These are phyloP conservation scores for Trichophyton benhamiae DNA, from an alignment of 2,329 filamentous ascomycete genomes.

Conservation along the genomic window DNA sequence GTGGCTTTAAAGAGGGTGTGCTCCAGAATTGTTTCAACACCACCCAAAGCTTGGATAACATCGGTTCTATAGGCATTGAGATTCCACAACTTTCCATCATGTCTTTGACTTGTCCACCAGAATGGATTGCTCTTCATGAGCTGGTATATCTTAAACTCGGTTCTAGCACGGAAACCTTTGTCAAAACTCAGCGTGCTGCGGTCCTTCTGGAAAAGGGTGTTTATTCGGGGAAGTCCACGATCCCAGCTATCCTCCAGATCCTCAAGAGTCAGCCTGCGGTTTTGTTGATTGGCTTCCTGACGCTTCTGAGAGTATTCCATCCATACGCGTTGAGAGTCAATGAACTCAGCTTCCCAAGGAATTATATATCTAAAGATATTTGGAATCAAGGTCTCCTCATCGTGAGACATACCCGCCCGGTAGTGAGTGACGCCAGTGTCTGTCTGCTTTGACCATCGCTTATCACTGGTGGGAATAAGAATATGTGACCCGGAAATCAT, in stretches of 20 bases:
- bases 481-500: constrained; percentile 99
- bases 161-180: constrained; percentile 89
- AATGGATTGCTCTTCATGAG: constrained; percentile 99
- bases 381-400: constrained; percentile 93
- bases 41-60: constrained; percentile 88
- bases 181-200: constrained; percentile 94
- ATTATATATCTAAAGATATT: constrained; percentile 99
- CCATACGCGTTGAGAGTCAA: constrained; percentile 97
- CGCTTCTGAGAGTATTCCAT: constrained; percentile 98
- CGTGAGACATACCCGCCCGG: constrained; percentile 92
- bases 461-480: constrained; percentile 90
- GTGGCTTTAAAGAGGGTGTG: constrained; percentile 96
- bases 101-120: constrained; percentile 97
- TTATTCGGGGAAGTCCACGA: constrained; percentile 90
- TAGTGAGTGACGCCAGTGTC: constrained; percentile 96
- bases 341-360: constrained; percentile 97
- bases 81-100: constrained; percentile 97
- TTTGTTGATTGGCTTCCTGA: constrained; percentile 92
- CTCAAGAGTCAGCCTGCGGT: constrained; percentile 83
- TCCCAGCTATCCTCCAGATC: constrained; percentile 98
- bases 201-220: constrained; percentile 97
- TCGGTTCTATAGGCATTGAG: constrained; percentile 91
- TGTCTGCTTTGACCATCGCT: constrained; percentile 96
- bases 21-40: constrained; percentile 95
- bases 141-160: constrained; percentile 97